Evolutionary conservation across 768 basidiomycete genomes (phyloP).

Genomic region (Chalciporus piperatus): DNA sequence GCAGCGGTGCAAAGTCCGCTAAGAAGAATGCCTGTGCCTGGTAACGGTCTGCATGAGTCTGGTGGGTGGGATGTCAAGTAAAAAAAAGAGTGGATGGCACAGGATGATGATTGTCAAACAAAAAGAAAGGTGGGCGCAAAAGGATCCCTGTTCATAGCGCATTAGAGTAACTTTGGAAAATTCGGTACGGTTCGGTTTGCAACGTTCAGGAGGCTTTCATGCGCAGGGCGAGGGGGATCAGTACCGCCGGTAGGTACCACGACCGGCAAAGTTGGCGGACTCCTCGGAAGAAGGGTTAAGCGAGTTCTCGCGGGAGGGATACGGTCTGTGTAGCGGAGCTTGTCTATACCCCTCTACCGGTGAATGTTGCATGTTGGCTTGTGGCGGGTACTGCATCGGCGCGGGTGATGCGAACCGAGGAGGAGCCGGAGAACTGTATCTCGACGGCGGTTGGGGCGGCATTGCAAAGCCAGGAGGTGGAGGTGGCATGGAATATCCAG

Average conservation of each 20-base stretch:
- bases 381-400: constrained; percentile 40
- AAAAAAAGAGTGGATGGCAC: constrained; percentile 15
- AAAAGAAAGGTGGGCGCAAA: background rate
- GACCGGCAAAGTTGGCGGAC: constrained; percentile 29
- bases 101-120: background rate
- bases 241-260: constrained; percentile 28
- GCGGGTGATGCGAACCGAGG: constrained; percentile 37
- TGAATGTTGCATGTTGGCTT: constrained; percentile 21
- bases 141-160: constrained; percentile 16
- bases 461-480: constrained; percentile 5
- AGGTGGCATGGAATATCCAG: constrained; percentile 22
- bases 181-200: background rate
- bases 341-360: constrained; percentile 45
- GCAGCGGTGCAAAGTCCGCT: constrained; percentile 7
- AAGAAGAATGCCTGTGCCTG: constrained; percentile 6
- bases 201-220: background rate
- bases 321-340: constrained; percentile 63
- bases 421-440: constrained; percentile 30
- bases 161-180: constrained; percentile 6
- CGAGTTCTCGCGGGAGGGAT: constrained; percentile 23
- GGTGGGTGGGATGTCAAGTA: background rate
- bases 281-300: constrained; percentile 13
- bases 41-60: constrained; percentile 9
- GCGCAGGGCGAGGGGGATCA: background rate
- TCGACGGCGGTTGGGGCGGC: constrained; percentile 17